Percentiles rank a stretch among this genome's conserved stretches.
Evolutionary conservation across 2,329 filamentous ascomycete species (phyloP).

Genomic region (Pseudocercospora pini-densiflorae): DNA sequence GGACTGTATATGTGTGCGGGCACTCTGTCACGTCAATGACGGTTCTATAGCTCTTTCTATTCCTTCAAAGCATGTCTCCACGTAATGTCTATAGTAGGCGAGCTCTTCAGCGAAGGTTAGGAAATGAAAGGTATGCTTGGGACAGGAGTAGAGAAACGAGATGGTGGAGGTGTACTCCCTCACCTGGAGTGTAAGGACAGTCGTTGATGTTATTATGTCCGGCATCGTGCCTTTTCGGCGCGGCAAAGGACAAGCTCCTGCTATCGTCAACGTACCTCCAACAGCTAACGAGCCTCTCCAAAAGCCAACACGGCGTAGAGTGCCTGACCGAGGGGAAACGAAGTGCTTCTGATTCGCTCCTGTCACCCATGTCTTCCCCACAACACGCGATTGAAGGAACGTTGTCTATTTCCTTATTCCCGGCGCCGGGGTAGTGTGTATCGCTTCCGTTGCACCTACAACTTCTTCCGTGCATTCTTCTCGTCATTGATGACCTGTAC

Average conservation of each 20-base stretch:
- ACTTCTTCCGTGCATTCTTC: not conserved
- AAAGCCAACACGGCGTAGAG: not conserved
- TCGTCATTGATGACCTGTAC: no score
- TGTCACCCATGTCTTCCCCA: not conserved
- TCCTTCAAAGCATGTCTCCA: not conserved
- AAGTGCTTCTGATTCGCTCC: not conserved
- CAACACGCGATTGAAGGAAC: not conserved
- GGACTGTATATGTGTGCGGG: not conserved
- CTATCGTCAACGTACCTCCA: conserved; percentile 4
- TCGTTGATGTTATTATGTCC: not conserved
- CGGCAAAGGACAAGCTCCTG: conserved; percentile 6
- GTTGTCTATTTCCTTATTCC: conserved; percentile 5
- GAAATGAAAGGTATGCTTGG: not conserved
- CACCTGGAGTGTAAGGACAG: not conserved
- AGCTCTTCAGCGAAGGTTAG: not conserved
- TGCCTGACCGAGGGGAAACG: conserved; percentile 1
- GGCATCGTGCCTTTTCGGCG: conserved; percentile 11
- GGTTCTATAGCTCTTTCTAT: not conserved
- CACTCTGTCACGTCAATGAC: not conserved
- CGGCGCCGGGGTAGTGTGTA: not conserved
- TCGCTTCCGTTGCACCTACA: not conserved
- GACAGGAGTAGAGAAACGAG: not conserved
- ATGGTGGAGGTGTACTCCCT: not conserved
- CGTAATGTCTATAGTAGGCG: not conserved
- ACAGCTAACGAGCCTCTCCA: not conserved